Base-by-base conservation (phyloP, 495 filamentous ascomycete genomes). In the Gamarada debralockiae region DNA sequence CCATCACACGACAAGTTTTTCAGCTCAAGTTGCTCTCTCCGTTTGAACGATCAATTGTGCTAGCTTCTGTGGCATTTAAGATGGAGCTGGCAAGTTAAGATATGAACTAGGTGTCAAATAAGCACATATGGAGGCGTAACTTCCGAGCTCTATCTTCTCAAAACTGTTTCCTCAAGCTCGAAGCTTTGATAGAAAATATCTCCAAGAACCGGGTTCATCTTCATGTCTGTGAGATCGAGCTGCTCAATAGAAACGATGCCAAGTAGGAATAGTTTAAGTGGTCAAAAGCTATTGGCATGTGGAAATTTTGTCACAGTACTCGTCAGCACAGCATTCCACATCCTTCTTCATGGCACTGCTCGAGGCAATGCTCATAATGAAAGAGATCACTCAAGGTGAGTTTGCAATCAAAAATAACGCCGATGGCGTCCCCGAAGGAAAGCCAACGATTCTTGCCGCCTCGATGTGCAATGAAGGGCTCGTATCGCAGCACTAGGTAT, bases 391-490 rank as follows among this genome's bases (percentile, higher is more conserved):
- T 27, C 45, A 37, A 9, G 15, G 27, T 15, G 60, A 52, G 63
- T 58, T 62, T 52, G 62, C 75, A 73, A 83, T 71, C 79, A 84
- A 84, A 85, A 82, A 84, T 84, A 85, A 63, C 79, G 76, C 77
- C 73, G 73, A 72, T 75, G 73, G 81, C 75, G 79, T 78, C 77
- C 77, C 82, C 81, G 79, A 81, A 85, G 70, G 74, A 79, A 77
- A 78, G 75, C 83, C 76, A 79, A 80, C 75, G 67, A 68, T 75
- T 71, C 73, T 77, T 70, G 79, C 73, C 79, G 70, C 81, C 83
- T 73, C 83, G 81, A 61, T 86, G 83, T 86, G 83, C 81, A 84
- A 86, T 86, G 82, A 76, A 86, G 82, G 81, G 70, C 79, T 82
- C 76, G 75, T 74, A 67, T 67, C 69, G 45, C 39, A 15, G 34